Conservation (phyloP, 2,329 filamentous ascomycete species). For the Periconia sp. region DNA sequence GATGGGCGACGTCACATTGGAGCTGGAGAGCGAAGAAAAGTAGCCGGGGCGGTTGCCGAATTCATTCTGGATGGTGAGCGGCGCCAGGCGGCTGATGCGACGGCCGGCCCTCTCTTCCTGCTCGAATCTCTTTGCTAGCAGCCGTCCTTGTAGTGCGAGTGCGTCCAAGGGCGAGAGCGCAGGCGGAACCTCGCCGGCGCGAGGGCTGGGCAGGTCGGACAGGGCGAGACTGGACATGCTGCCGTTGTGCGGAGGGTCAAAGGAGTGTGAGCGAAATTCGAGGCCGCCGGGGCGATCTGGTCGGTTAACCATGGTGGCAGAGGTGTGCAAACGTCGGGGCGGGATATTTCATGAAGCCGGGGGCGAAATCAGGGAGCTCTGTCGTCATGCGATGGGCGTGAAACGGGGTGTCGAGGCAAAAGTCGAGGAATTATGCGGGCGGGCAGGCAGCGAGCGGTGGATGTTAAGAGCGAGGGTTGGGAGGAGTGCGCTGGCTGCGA, state of each 20-base stretch:
- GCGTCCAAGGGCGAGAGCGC: constrained; percentile 94
- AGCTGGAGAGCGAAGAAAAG: constrained; percentile 73
- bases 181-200: constrained; percentile 72
- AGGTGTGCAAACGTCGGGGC: constrained; percentile 7
- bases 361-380: constrained; percentile 17
- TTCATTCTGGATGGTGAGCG: constrained; percentile 81
- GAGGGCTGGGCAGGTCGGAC: constrained; percentile 54
- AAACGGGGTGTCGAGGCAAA: constrained; percentile 32
- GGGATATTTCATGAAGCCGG: constrained; percentile 28
- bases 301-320: constrained; percentile 34
- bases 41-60: constrained; percentile 79
- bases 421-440: constrained; percentile 26
- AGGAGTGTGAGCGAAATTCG: constrained; percentile 40
- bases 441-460: too few relatives aligned
- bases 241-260: constrained; percentile 36
- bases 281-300: constrained; percentile 39
- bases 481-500: not conserved
- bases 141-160: constrained; percentile 87
- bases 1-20: constrained; percentile 59
- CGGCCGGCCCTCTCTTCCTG: constrained; percentile 73
- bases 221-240: constrained; percentile 42
- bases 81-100: constrained; percentile 84
- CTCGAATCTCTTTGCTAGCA: constrained; percentile 86
- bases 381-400: constrained; percentile 39
- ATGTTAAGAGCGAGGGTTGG: not conserved